Base-by-base conservation (phyloP, 805 yeast genomes). In the Wickerhamiella azymoides region DNA sequence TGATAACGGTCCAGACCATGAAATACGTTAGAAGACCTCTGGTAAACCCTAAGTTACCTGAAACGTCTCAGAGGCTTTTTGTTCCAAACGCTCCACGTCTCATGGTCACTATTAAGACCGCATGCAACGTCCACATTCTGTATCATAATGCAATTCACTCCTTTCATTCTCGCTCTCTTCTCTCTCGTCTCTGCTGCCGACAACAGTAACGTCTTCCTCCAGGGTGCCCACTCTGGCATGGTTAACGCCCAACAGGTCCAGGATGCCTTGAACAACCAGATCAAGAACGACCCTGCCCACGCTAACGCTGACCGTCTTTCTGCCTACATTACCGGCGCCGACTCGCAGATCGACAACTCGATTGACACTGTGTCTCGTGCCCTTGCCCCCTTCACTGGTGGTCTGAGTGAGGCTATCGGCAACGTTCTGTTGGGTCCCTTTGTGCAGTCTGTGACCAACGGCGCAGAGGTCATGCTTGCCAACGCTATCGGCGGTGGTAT, bases 281-380 rank as follows among this genome's bases (percentile, higher is more conserved):
- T 53, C 35, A 26, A 43, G 39, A 11, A 30, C 13, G 32, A 40
- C 40, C 42, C 35, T n/a, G 50, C 40, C 7, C 48, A 48, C 38
- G 33, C 13, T 17, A 25, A 36, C 33, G 48, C 51, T 35, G 49
- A 45, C 39, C 51, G 50, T 30, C 17, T 52, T n/a, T 42, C 30
- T 13, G 52, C 54, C 32, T 52, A 17, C 51, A 13, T 17, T 28
- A 55, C 62, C 28, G 62, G 62, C 11, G 52, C 60, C 25, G 63
- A 59, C 46, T 56, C 59, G 25, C 62, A 58, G 49, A 56, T 54
- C 43, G 62, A 59, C 46, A 57, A 56, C 45, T 54, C 55, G 37
- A 45, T 56, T 30, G 60, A 50, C 10, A 48, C 52, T 27, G 48
- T 46, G 7, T 28, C 47, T 26, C 30, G 47, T 4, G 50, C 52